Evolutionary conservation across 768 basidiomycete genomes (phyloP), one percentile per base, ranked within the genome.

Genomic region (Cystobasidium ongulense): DNA sequence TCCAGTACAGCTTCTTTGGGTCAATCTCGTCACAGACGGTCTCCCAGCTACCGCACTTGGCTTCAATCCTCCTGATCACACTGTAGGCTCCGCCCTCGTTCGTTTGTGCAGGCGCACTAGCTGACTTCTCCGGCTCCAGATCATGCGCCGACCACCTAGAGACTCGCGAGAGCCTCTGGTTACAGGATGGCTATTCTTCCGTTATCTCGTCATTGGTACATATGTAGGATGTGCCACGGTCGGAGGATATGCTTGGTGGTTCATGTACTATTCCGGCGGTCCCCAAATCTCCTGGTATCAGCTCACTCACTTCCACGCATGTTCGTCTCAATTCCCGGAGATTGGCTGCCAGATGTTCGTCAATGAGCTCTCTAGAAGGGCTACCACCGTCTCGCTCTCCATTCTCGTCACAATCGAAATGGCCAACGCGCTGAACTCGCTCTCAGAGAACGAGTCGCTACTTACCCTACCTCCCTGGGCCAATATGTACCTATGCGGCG

Each of bases 231-330:
- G 87, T 70, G 94, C 92, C 2, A 98, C 95, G 29, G 95, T 99
- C 29, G 92, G 90, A 77, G 95, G 94, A 61, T 99, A 99, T 79
- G 95, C 92, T 0, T 99, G 95, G 95, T 98, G 95, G 95, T 99
- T 99, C 84, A 84, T 95, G 79, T 90, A 88, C 81, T 97, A 97
- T 81, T 79, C 85, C 18, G 89, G 86, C 57, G 95, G 95, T 0
- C 95, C 95, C 3, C 91, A 93, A 79, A 97, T 99, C 79, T 85
- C 90, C 1, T 97, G 90, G 84, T 84, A 91, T 79, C 91, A 99
- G 82, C 84, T 99, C 75, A 95, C 92, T 1, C 88, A 99, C 81
- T 99, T 98, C 86, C 95, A 99, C 81, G 87, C 91, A 83, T 99
- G 95, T 80, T 84, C 88, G 1, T 68, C 85, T 11, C 78, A 84